Conservation (phyloP, 768 basidiomycete genomes). For the Lentinula sp. region DNA sequence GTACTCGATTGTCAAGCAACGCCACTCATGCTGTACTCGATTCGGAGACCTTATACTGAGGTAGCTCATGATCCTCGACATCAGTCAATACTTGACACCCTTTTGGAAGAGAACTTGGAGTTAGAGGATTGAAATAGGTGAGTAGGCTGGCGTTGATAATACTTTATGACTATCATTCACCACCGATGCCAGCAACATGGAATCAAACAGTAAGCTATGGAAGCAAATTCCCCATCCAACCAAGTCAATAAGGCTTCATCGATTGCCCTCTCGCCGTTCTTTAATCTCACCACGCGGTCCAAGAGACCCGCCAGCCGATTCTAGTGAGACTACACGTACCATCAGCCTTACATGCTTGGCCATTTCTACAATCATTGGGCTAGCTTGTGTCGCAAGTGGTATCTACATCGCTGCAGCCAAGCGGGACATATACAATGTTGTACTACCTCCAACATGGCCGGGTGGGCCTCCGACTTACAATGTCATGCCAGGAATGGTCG, state of each 20-base stretch:
- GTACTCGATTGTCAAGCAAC: not conserved
- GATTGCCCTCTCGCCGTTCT: not conserved
- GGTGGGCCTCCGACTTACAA: slow-evolving; percentile 6
- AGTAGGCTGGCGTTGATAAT: not conserved
- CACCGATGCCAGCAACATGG: not conserved
- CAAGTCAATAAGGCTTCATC: not conserved
- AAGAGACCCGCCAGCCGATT: slow-evolving; percentile 7
- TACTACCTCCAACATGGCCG: slow-evolving; percentile 6
- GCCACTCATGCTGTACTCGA: not conserved
- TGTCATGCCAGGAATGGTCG: slow-evolving; percentile 6
- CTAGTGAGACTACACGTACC: slow-evolving; percentile 17
- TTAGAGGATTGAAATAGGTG: not conserved
- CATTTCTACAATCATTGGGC: slow-evolving; percentile 15
- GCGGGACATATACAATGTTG: slow-evolving; percentile 9
- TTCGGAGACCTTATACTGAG: not conserved
- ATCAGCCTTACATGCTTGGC: slow-evolving; percentile 19
- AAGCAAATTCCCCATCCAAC: not conserved
- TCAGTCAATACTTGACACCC: not conserved
- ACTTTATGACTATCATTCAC: not conserved
- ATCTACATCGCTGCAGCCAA: slow-evolving; percentile 5
- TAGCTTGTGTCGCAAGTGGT: slow-evolving; percentile 17
- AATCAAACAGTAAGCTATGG: not conserved
- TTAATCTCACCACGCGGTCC: not conserved
- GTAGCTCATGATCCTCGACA: not conserved
- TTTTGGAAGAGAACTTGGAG: not conserved